Evolutionary conservation across 805 yeast species (phyloP).

Genomic region (Candida krabiensis): DNA sequence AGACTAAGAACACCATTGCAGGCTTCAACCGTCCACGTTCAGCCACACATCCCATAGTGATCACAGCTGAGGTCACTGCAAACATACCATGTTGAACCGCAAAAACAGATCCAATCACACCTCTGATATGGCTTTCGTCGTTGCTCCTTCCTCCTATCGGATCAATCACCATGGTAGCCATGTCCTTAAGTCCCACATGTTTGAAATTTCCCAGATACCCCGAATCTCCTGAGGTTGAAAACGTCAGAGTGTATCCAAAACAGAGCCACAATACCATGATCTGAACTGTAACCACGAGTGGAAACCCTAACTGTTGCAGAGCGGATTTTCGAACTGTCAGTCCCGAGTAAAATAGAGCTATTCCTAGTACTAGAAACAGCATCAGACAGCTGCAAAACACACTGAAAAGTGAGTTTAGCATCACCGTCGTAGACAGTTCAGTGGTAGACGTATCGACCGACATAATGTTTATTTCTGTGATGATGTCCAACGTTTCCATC

Average conservation of each 20-base stretch:
- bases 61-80: conserved; percentile 77
- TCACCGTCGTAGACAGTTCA: conserved; percentile 2
- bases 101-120: conserved; percentile 62
- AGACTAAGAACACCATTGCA: conserved; percentile 68
- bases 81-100: conserved; percentile 83
- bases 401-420: conserved; percentile 36
- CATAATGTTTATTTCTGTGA: neutral
- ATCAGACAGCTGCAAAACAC: conserved; percentile 58
- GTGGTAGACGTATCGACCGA: no score
- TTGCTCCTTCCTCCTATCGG: conserved; percentile 10
- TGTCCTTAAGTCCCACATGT: conserved; percentile 69
- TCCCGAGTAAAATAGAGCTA: conserved; percentile 84
- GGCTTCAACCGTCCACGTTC: conserved; percentile 87
- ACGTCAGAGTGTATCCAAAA: conserved; percentile 88
- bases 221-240: conserved; percentile 64
- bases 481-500: conserved; percentile 5
- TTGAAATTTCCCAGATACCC: conserved; percentile 74
- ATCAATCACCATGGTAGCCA: conserved; percentile 25
- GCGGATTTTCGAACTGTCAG: conserved; percentile 81
- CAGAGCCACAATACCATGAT: conserved; percentile 85
- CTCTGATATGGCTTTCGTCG: conserved; percentile 6
- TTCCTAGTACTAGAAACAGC: conserved; percentile 83
- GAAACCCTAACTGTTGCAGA: conserved; percentile 73
- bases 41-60: conserved; percentile 83
- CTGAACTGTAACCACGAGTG: conserved; percentile 62